Evolutionary conservation across 805 yeast species (phyloP), one percentile per base, ranked within the genome.

Genomic region (Teunomyces kruisii): DNA sequence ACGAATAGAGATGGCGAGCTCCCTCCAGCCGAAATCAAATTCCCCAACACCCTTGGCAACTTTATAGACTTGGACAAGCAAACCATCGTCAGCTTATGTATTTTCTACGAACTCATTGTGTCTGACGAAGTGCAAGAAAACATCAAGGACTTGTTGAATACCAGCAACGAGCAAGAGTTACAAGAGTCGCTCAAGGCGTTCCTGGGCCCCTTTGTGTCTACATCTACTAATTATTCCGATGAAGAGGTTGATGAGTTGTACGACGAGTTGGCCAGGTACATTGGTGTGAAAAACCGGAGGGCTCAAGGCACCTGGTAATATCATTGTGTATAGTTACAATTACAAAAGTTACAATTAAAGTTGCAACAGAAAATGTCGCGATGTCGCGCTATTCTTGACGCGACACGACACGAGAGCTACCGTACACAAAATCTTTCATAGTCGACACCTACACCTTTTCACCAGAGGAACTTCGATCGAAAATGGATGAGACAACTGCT

Each of bases 1-100:
- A 79, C 85, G n/a, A 85, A 84, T 56, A 74, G 80, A n/a, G 94
- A 87, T 60, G 96, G 96, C 17, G 87, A 80, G 36, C 73, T 71
- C 30, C 88, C 94, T 4, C 65, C 74, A 1, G 61, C 63, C 3
- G 72, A 67, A 8, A 17, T 56, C 8, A 30, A 16, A 24, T 86
- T 80, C 62, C 96, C 96, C 6, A 58, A 58, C 8, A 81, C 85
- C 1, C 58, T 82, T 16, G 69, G 61, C 1, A 82, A 80, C 0
- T 84, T 86, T 51, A 64, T 65, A 32, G 62, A 64, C 2, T 60
- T 88, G 31, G 50, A 62, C 1, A 75, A 79, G 45, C 65, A 67
- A 9, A 61, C 67, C 9, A 57, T 87, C 33, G 68, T 84, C 17
- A 70, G 72, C 38, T 68, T 88, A 53, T 78, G 86, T 32, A 76